Evolutionary conservation across 768 basidiomycete species (phyloP), one percentile per base, ranked within the genome.

Genomic region (Antrodiella citrinella): DNA sequence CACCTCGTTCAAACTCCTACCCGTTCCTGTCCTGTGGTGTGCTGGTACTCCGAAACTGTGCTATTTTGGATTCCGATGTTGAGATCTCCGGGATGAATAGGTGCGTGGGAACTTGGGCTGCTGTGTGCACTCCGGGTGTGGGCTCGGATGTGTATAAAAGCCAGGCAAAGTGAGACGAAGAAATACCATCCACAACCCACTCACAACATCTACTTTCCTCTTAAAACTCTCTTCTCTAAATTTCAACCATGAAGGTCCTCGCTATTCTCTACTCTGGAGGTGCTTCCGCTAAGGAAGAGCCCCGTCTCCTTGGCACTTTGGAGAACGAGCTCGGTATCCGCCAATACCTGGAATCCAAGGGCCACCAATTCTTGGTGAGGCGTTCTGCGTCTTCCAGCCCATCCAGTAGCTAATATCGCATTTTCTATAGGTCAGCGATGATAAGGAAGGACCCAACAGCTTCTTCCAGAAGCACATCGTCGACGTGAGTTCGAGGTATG

Each of bases 251-350:
- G 30, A 35, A 87, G 82, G 68, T 87, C 57, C 76, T 88, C 30
- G 81, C 81, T 61, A 81, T 86, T 59, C 73, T 86, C 45, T 86
- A 85, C 67, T 70, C 75, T 52, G 86, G 85, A 58, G 73, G 71
- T 59, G 57, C 77, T 52, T 76, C 82, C 51, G 84, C 86, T 51
- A 53, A 67, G 54, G 68, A 81, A 54, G 84, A 89, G 62, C 76
- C 81, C 35, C 80, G 84, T 63, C 78, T 88, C 18, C 72, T 89
- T 20, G 88, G 87, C 47, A 87, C 87, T 15, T 73, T 78, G 49
- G 84, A 91, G 65, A 91, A 91, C 68, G 71, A 87, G 82, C 79
- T 92, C 53, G 88, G 86, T 40, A 68, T 91, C 57, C 68, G 71
- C 45, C 65, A 80, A 4, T 89, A 81, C 78, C 69, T 90, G 53